Conservation (phyloP, 202 grass and related monocot genomes). For the Carex sylvatica region DNA sequence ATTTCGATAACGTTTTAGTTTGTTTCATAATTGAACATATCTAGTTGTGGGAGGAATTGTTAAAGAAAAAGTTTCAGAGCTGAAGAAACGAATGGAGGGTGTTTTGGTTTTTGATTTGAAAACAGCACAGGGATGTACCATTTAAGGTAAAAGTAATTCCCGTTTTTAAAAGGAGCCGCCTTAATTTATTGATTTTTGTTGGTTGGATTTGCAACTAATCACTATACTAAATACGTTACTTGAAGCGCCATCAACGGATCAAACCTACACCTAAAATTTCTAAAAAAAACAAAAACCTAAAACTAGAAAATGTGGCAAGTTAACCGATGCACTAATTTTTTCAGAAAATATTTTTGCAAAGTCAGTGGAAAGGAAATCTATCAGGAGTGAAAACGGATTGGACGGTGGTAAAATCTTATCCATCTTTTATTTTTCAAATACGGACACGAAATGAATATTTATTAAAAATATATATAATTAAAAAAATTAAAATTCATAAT, state of each 20-base stretch:
- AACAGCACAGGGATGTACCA: background rate
- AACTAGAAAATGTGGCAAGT: background rate
- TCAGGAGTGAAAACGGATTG: too few relatives aligned
- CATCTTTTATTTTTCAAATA: too few relatives aligned
- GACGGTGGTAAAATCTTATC: too few relatives aligned
- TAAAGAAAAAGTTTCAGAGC: background rate
- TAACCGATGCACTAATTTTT: conserved; percentile 8
- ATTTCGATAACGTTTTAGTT: background rate
- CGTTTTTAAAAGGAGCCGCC: background rate
- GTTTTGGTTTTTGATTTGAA: background rate
- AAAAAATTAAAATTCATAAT: too few relatives aligned
- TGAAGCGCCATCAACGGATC: background rate
- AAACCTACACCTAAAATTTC: background rate
- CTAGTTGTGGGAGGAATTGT: too few relatives aligned
- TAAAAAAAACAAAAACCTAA: too few relatives aligned
- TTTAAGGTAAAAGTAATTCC: background rate
- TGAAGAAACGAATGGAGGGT: background rate
- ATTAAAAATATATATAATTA: too few relatives aligned
- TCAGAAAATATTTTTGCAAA: background rate
- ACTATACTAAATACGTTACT: background rate
- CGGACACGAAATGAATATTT: too few relatives aligned
- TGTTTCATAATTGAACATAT: background rate
- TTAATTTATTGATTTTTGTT: background rate
- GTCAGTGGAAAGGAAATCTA: background rate
- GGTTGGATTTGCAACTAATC: background rate